Evolutionary conservation across 2,329 filamentous ascomycete species (phyloP).

Genomic region (Mariannaea sp.): DNA sequence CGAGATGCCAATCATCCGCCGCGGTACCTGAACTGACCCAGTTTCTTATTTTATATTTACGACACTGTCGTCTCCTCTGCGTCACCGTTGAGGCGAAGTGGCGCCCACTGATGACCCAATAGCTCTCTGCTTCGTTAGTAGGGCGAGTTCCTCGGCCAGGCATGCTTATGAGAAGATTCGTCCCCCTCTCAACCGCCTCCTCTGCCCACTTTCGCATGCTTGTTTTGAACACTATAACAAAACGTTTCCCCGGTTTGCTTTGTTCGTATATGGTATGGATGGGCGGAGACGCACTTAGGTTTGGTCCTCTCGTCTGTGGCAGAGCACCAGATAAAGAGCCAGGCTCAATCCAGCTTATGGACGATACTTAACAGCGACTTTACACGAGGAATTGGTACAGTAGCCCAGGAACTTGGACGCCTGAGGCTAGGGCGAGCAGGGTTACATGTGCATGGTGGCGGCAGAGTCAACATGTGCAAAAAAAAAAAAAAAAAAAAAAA

Average conservation of each 20-base stretch:
- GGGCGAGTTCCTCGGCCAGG: slow-evolving; percentile 11
- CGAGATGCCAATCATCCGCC: neutral
- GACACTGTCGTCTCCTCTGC: slow-evolving; percentile 20
- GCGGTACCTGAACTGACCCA: slow-evolving; percentile 1
- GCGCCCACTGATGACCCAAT: slow-evolving; percentile 4
- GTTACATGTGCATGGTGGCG: slow-evolving; percentile 24
- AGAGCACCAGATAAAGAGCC: slow-evolving; percentile 16
- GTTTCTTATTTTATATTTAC: slow-evolving; percentile 14
- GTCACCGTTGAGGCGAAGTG: slow-evolving; percentile 26
- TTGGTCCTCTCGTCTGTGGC: neutral
- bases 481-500: slow-evolving; percentile 13
- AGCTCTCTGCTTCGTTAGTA: slow-evolving; percentile 12
- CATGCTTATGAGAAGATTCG: slow-evolving; percentile 10
- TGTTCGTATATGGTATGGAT: slow-evolving; percentile 1
- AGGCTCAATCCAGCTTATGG: too few species aligned
- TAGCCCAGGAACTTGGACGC: slow-evolving; percentile 24
- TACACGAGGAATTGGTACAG: slow-evolving; percentile 29
- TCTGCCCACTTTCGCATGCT: slow-evolving; percentile 15
- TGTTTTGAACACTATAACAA: too few species aligned
- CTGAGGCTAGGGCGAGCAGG: slow-evolving; percentile 16
- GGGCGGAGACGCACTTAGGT: slow-evolving; percentile 5
- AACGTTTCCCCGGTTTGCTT: slow-evolving; percentile 1
- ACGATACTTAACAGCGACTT: too few species aligned
- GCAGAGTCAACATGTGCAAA: slow-evolving; percentile 24
- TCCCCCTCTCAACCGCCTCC: slow-evolving; percentile 10